Conservation (phyloP, 148 eudicot species). For the Heliamphora exappendiculata region DNA sequence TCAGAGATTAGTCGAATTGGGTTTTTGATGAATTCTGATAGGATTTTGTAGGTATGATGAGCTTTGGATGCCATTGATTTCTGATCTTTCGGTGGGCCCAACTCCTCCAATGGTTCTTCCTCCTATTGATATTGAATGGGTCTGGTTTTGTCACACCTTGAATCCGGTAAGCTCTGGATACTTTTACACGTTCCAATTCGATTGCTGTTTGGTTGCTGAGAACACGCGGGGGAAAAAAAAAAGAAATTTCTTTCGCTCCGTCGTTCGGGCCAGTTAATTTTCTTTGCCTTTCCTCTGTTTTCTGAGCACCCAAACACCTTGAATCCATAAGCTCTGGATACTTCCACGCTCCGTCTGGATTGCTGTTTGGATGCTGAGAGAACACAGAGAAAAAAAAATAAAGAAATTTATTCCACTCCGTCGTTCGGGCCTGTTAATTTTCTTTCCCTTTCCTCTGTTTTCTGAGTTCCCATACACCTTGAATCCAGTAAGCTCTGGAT, state of each 20-base stretch:
- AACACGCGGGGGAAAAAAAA: background rate
- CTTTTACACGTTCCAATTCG: background rate
- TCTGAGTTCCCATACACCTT: too few species aligned
- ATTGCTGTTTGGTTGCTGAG: constrained; percentile 5
- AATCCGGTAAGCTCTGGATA: constrained; percentile 51
- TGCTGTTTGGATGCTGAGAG: too few species aligned
- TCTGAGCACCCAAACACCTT: too few species aligned
- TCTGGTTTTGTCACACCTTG: constrained; percentile 91
- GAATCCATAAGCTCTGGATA: too few species aligned
- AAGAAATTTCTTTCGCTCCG: too few species aligned
- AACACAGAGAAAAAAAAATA: too few species aligned
- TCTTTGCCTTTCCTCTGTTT: background rate
- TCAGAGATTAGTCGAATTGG: background rate
- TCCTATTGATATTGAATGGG: constrained; percentile 91
- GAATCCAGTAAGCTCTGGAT: too few species aligned
- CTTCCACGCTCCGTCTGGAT: too few species aligned
- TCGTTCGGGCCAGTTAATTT: too few species aligned
- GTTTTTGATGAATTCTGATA: background rate
- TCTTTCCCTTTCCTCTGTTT: too few species aligned
- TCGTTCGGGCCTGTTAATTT: too few species aligned
- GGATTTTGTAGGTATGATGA: constrained; percentile 59
- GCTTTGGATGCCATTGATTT: constrained; percentile 91
- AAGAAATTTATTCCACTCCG: too few species aligned
- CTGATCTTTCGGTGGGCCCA: constrained; percentile 48
- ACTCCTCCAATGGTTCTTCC: constrained; percentile 64